Evolutionary conservation across 2,329 filamentous ascomycete species (phyloP), one percentile per base, ranked within the genome.

Genomic region (Paraphaeosphaeria sporulosa): DNA sequence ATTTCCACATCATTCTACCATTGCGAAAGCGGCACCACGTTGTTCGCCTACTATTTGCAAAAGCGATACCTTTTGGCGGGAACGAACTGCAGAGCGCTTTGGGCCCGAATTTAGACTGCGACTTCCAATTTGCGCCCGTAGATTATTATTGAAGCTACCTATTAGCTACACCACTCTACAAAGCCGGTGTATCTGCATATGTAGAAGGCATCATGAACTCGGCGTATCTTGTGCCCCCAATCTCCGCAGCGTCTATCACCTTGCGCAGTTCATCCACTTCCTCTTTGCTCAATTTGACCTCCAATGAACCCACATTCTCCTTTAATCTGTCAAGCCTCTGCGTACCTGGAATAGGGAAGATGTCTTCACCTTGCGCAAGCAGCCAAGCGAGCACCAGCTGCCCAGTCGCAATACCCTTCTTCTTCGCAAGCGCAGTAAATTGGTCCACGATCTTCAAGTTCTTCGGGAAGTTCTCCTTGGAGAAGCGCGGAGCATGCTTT

Each of bases 291-390:
- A 78, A 43, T 27, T 68, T 57, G 3, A 78, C 61, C n/a, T 71
- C 58, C 49, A 73, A 46, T 8, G 67, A 62, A 4, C 57, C 70
- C 9, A 73, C 27, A 49, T 77, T 78, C 64, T 77, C 75, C 56
- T 71, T 69, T 43, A 78, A 44, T 25, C 73, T 65, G 25, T 71
- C 62, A 4, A 70, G 9, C 58, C 66, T 72, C 9, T 73, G 76
- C 12, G 74, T 78, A 8, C 85, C 85, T 0, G 84, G 84, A 59
- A 86, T 90, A 0, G 89, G 86, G 65, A 91, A 83, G 75, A 69
- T 74, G 57, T 72, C 78, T 6, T 85, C 83, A 77, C 83, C 78
- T 56, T 80, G 77, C 7, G 68, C 69, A 60, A 78, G 27, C 43
- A 79, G 50, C 76, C 78, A 80, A 7, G 76, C 76, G n/a, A 80